These are phyloP conservation scores for Furcasterigmium sp. DNA, from an alignment of 2,329 filamentous ascomycete genomes.

Conservation along the genomic window DNA sequence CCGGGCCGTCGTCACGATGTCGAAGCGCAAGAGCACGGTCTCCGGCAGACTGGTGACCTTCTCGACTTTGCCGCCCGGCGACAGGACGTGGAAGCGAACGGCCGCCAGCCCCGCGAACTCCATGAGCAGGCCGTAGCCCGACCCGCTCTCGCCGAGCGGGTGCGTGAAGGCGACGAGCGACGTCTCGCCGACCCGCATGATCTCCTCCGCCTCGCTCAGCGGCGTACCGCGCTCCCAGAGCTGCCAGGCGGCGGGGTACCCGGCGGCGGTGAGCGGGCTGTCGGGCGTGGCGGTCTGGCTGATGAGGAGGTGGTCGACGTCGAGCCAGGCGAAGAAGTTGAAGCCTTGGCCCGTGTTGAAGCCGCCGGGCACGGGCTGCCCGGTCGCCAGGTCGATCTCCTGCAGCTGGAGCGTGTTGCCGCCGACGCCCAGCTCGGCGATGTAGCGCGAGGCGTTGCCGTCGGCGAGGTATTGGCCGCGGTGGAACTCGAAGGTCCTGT, in stretches of 20 bases:
- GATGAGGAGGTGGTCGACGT: neutral
- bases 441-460: neutral
- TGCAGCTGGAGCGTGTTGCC: neutral
- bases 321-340: neutral
- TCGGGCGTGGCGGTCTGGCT: neutral
- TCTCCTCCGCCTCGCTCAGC: neutral
- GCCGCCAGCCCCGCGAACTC: neutral
- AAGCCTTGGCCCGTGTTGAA: neutral
- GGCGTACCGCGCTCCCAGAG: neutral
- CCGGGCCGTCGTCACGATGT: conserved; percentile 1
- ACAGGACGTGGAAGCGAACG: neutral
- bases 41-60: neutral
- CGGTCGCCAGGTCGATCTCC: neutral
- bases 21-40: neutral
- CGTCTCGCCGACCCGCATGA: neutral
- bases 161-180: neutral
- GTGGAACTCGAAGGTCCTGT: no score
- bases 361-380: neutral
- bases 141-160: neutral
- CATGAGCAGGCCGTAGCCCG: neutral
- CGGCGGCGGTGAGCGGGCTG: neutral
- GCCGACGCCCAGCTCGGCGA: neutral
- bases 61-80: neutral
- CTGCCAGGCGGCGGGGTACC: neutral
- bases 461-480: neutral